Evolutionary conservation across 2,329 filamentous ascomycete species (phyloP), one percentile per base, ranked within the genome.

Genomic region (Ophiostoma pallidulum): DNA sequence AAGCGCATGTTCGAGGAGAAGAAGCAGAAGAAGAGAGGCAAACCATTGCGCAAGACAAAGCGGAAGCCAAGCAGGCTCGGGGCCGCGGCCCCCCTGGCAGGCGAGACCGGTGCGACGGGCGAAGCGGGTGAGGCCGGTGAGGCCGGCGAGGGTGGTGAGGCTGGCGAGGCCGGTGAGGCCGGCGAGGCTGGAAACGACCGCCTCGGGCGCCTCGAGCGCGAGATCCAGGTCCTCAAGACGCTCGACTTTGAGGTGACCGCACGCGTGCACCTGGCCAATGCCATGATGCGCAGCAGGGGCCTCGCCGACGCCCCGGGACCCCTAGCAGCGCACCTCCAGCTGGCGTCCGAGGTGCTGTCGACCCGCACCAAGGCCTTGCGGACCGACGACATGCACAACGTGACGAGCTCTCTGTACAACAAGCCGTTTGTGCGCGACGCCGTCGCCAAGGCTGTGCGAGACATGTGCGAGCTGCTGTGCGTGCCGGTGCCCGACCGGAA

Each of bases 201-300:
- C 58, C 66, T 76, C 19, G 66, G 69, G 49, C 70, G 84, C 18
- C 66, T 90, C 28, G 76, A 86, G 52, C 73, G 74, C 29, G 85
- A 80, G 58, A 59, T 78, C 38, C 61, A 66, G 0, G 72, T 78
- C 8, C 59, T 80, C 12, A 80, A 77, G 74, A 73, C 72, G 4
- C 70, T 80, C 37, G 75, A 80, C 52, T 68, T 80, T 8, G 72
- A 75, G 44, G 72, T 77, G 52, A 73, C 73, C 3, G 75, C 76
- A 35, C 72, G 72, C 50, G 71, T 74, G 29, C 75, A 79, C 58
- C 65, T 80, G 45, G 71, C 71, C 57, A 71, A 73, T 4, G 71
- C 72, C 4, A 66, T 80, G 13, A 65, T 78, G 31, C 74, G 70
- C 53, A 64, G 77, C 59, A 77, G 75, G 54, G 62, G 67, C 37